Evolutionary conservation across 176 grass and related monocot genomes (phyloP), one percentile per base, ranked within the genome.

Genomic region (Triticum turgidum): DNA sequence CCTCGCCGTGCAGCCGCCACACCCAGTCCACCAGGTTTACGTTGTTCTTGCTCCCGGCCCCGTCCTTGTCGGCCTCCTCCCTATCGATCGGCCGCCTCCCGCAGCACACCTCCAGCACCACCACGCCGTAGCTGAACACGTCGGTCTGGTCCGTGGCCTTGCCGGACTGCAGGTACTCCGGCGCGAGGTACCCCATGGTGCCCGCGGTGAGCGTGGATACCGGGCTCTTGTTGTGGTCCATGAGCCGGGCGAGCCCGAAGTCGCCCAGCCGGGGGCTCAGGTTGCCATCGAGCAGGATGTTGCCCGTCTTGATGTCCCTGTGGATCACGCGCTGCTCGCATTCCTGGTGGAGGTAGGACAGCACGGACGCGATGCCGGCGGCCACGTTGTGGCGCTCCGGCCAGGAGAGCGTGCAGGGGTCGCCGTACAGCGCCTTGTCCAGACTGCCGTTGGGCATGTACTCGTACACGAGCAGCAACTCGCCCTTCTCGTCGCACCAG

Each of bases 381-480:
- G 93, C 93, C 5, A 93, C 93, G 3, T 90, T 88, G 80, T 86
- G 90, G 1, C 96, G 72, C 74, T 91, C 84, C 49, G 84, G 62
- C 96, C 96, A 98, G 37, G 88, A 67, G 30, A 98, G 73, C 20
- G 84, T 77, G 71, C 91, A 88, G 1, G 89, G 95, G 9, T 91
- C 89, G 64, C 93, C 80, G 86, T 95, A 92, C 15, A 98, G 90
- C 25, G 86, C 70, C 86, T 77, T 92, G 82, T 98, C 96, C 11
- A 98, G 89, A 85, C 93, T 98, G 22, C 95, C 93, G 71, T 98
- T 91, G 21, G 93, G 89, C 95, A 98, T 98, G 84, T 95, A 98
- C 90, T 98, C 91, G 59, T 93, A 98, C 9, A 98, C 95, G 11
- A 98, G 89, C 45, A 95, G 80, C 35, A 98, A 56, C 81, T 98